These are phyloP conservation scores for Oryza officinalis DNA, from an alignment of 176 grass and related monocot genomes.

Conservation along the genomic window DNA sequence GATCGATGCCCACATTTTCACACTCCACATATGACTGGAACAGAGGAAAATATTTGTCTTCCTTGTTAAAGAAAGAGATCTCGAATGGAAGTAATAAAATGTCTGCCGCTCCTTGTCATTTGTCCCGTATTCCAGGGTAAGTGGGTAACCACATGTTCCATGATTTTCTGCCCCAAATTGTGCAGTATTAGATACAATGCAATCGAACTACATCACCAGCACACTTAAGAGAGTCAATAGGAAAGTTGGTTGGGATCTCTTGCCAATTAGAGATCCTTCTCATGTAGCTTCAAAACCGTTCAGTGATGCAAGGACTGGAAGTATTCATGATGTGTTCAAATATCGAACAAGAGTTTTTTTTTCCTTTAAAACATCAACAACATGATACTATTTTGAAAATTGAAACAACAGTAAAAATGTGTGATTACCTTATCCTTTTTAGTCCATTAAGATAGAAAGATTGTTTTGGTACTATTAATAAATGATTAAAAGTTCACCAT, in stretches of 20 bases:
- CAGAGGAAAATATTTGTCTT: no score
- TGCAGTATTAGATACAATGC: background rate
- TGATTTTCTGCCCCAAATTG: conserved; percentile 65
- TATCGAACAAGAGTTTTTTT: no score
- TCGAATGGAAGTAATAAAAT: no score
- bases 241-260: background rate
- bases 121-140: conserved; percentile 75
- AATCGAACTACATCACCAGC: background rate
- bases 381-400: background rate
- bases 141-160: conserved; percentile 78
- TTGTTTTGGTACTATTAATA: background rate
- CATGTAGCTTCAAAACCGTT: background rate
- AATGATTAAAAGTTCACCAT: background rate
- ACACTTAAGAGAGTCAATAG: no score
- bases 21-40: no score
- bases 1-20: no score
- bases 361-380: no score
- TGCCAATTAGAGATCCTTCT: background rate
- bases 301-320: background rate
- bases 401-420: background rate
- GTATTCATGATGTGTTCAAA: background rate
- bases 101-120: no score
- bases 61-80: no score
- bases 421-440: background rate
- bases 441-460: background rate